Evolutionary conservation across 257 asterid species (phyloP).

Genomic region (Gentiana dahurica): DNA sequence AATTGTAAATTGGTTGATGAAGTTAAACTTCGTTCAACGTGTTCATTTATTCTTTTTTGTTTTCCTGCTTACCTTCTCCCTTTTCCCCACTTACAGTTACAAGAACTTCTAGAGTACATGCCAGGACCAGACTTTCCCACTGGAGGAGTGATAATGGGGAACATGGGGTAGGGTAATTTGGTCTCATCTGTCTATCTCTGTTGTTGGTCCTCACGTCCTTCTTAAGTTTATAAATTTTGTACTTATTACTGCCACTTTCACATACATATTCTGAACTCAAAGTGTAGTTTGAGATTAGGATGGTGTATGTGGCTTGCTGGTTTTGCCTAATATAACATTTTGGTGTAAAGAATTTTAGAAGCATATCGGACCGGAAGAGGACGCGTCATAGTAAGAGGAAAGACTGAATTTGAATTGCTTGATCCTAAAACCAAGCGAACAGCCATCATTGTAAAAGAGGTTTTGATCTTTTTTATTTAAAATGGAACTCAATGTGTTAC

Average conservation of each 20-base stretch:
- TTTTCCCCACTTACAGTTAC: conserved; percentile 36
- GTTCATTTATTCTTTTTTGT: neutral
- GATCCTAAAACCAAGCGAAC: conserved; percentile 78
- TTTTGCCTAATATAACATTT: conserved; percentile 5
- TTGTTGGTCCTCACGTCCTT: too few relatives aligned
- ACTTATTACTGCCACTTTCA: too few relatives aligned
- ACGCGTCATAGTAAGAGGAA: conserved; percentile 86
- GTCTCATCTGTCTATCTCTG: conserved; percentile 4
- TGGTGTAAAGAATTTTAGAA: conserved; percentile 59
- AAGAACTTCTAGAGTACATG: conserved; percentile 94
- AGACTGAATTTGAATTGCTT: conserved; percentile 78
- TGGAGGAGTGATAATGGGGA: conserved; percentile 97
- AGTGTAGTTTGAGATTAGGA: too few relatives aligned
- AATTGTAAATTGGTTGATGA: neutral
- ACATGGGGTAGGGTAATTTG: conserved; percentile 54
- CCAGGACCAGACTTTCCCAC: conserved; percentile 99
- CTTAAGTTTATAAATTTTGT: too few relatives aligned
- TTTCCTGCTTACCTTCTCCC: conserved; percentile 3
- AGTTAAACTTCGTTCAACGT: neutral
- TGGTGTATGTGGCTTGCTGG: neutral
- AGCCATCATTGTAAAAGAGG: conserved; percentile 96
- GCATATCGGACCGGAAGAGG: conserved; percentile 97
- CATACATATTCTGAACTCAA: too few relatives aligned
- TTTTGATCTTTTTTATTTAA: conserved; percentile 17
- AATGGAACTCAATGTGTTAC: neutral